phyloP scores from a whole-genome alignment of 345 rosid genomes.

The Aegle marmelos region DNA sequence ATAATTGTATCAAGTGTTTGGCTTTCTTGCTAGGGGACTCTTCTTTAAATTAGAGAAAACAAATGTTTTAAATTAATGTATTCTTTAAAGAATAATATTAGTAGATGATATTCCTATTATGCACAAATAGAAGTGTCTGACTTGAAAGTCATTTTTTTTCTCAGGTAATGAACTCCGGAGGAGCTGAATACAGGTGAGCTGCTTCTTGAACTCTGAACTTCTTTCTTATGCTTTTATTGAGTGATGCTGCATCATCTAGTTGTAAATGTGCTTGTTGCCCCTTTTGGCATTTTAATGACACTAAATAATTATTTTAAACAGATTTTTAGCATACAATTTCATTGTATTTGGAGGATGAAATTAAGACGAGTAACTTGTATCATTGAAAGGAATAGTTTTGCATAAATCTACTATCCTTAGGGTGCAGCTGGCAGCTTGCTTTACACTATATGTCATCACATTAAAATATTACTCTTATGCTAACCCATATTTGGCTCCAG shows the following conservation, averaged over 20 bases:
- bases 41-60: neutral
- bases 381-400: neutral
- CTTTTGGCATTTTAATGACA: neutral
- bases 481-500: too few species aligned
- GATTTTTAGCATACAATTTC: neutral
- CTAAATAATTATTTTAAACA: neutral
- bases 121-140: conserved; percentile 3
- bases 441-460: too few species aligned
- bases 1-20: neutral
- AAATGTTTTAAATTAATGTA: neutral
- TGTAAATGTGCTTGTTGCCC: neutral
- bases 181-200: conserved; percentile 45
- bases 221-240: conserved; percentile 3
- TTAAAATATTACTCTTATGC: too few species aligned
- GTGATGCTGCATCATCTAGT: neutral
- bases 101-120: neutral
- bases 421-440: too few species aligned
- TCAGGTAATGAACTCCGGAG: conserved; percentile 53
- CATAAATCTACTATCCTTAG: neutral
- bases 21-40: neutral
- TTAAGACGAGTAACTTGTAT: neutral
- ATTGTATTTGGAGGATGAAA: neutral
- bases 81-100: neutral
- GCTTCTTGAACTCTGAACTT: conserved; percentile 8
- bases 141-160: conserved; percentile 21